phyloP scores from a whole-genome alignment of 2,329 filamentous ascomycete genomes.

The Clonostachys rhizophaga region DNA sequence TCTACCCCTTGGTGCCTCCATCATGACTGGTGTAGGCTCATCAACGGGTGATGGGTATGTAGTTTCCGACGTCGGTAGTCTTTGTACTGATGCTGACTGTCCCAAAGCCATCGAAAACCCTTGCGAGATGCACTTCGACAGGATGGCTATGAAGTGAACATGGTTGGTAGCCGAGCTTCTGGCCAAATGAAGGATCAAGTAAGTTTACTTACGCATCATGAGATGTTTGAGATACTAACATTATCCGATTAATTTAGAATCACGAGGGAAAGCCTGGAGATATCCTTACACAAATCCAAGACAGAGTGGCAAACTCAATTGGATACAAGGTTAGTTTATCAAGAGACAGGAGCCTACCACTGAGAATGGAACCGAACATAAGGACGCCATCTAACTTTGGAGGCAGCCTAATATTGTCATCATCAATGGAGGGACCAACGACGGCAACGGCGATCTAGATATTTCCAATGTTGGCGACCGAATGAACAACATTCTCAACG shows the following conservation, averaged over 20 bases:
- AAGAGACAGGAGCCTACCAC: neutral
- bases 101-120: conserved; percentile 22
- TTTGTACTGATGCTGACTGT: conserved; percentile 18
- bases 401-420: conserved; percentile 28
- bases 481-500: conserved; percentile 24
- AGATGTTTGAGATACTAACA: neutral
- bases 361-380: neutral
- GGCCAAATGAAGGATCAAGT: conserved; percentile 31
- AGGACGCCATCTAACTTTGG: no score
- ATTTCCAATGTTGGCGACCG: conserved; percentile 19
- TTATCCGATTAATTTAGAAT: neutral
- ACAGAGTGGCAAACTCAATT: neutral
- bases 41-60: no score
- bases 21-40: conserved; percentile 21
- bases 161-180: conserved; percentile 31
- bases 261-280: neutral
- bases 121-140: conserved; percentile 17
- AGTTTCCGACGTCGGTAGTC: neutral
- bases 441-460: conserved; percentile 26
- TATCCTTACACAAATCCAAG: neutral
- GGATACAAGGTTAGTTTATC: neutral
- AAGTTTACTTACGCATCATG: neutral
- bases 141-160: conserved; percentile 23
- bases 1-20: conserved; percentile 26
- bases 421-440: conserved; percentile 38